phyloP scores from a whole-genome alignment of 805 yeast species.

The Clavispora fructus region DNA sequence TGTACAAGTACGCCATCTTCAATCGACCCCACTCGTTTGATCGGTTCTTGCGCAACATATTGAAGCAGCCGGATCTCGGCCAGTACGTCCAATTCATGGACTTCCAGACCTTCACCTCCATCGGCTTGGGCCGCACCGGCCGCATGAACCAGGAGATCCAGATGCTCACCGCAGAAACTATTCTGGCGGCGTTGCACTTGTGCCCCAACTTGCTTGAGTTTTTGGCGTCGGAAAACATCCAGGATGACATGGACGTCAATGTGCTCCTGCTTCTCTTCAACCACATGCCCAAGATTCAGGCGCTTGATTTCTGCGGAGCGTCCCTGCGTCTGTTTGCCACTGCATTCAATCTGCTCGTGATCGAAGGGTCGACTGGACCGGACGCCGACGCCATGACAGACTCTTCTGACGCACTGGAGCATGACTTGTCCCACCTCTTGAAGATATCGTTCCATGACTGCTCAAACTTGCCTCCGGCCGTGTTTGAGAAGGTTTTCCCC shows the following conservation, averaged over 20 bases:
- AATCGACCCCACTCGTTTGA: constrained; percentile 79
- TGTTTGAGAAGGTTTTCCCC: constrained; percentile 53
- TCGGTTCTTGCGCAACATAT: constrained; percentile 55
- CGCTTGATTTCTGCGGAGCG: constrained; percentile 87
- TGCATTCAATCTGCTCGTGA: constrained; percentile 46
- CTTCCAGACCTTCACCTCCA: constrained; percentile 82
- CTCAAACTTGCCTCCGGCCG: constrained; percentile 61
- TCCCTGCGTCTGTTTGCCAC: constrained; percentile 57
- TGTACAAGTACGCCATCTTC: constrained; percentile 65
- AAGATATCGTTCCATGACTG: constrained; percentile 83
- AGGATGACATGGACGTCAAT: constrained; percentile 66
- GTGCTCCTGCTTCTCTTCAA: constrained; percentile 55
- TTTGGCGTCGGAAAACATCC: constrained; percentile 79
- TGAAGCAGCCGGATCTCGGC: constrained; percentile 42
- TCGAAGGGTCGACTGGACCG: constrained; percentile 8
- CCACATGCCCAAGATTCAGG: constrained; percentile 49
- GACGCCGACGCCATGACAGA: constrained; percentile 3
- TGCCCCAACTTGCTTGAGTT: constrained; percentile 74
- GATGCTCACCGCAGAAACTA: constrained; percentile 76
- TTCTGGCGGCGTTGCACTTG: constrained; percentile 52
- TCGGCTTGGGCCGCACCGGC: constrained; percentile 85
- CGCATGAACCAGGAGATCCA: constrained; percentile 88
- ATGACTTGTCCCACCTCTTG: constrained; percentile 17
- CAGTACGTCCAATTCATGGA: constrained; percentile 71
- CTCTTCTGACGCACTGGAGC: neutral